Percentiles rank a stretch among this genome's conserved stretches.
phyloP scores from a whole-genome alignment of 495 filamentous ascomycete species.

The Podospora pseudopauciseta region DNA sequence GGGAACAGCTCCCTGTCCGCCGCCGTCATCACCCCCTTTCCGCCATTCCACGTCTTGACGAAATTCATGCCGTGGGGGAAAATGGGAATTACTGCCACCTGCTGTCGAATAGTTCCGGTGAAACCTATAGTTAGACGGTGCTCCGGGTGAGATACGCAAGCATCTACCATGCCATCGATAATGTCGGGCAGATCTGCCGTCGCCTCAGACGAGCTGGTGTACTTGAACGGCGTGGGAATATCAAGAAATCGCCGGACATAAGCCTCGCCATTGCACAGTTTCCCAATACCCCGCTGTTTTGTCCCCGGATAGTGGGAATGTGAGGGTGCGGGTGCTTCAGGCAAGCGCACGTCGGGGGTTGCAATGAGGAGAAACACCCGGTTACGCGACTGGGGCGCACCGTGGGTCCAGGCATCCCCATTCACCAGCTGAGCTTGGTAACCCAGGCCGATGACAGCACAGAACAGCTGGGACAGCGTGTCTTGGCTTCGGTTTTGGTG shows the following conservation, averaged over 20 bases:
- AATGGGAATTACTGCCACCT: constrained; percentile 41
- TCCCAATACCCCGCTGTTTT: constrained; percentile 45
- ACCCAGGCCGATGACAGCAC: constrained; percentile 65
- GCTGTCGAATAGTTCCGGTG: constrained; percentile 30
- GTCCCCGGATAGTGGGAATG: constrained; percentile 53
- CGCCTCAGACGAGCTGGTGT: constrained; percentile 45
- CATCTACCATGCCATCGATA: constrained; percentile 49
- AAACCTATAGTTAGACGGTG: constrained; percentile 47
- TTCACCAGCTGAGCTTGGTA: constrained; percentile 64
- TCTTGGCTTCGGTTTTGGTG: constrained; percentile 46
- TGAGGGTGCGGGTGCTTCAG: constrained; percentile 52
- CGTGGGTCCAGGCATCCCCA: constrained; percentile 65
- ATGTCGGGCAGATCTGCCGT: constrained; percentile 59
- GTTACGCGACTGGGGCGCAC: constrained; percentile 57
- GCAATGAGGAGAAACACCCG: constrained; percentile 64
- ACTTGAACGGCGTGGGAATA: constrained; percentile 53
- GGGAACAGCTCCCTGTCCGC: constrained; percentile 37
- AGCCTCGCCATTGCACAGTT: constrained; percentile 54
- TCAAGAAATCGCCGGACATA: constrained; percentile 52
- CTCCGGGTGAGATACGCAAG: constrained; percentile 59
- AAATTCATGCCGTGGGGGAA: constrained; percentile 48
- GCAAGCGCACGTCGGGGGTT: constrained; percentile 55
- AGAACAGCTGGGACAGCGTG: constrained; percentile 64
- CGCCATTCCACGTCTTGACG: constrained; percentile 36
- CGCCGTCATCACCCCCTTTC: constrained; percentile 38